Conservation (phyloP, 371 early-diverging fungal genomes). For the Saksenaea oblongispora region DNA sequence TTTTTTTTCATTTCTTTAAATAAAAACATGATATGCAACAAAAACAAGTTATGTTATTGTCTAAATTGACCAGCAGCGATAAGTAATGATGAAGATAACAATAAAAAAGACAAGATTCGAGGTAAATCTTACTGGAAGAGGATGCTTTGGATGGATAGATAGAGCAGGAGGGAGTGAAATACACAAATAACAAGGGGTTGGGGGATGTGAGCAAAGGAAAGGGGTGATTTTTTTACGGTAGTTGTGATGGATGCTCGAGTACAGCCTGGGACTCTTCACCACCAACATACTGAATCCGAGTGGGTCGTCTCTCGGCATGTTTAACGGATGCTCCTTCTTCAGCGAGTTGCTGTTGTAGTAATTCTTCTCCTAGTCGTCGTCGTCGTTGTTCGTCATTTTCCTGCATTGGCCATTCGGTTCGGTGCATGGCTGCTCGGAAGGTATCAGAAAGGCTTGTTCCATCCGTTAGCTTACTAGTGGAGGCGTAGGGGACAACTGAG, state of each 20-base stretch:
- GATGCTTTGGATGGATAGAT: not conserved
- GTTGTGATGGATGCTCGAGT: not conserved
- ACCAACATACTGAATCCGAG: not conserved
- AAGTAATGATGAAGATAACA: not conserved
- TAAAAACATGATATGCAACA: not conserved
- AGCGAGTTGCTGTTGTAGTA: conserved; percentile 17
- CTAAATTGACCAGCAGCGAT: conserved; percentile 2
- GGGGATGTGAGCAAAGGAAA: not conserved
- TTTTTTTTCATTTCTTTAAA: not conserved
- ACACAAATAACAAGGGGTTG: conserved; percentile 1
- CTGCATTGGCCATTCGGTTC: not conserved
- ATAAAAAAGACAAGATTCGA: not conserved
- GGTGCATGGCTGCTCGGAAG: not conserved
- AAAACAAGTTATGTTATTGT: not conserved
- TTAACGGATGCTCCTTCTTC: conserved; percentile 22
- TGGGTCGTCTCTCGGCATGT: conserved; percentile 6
- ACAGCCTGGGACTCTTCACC: not conserved
- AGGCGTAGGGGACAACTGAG: not conserved
- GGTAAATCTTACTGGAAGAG: not conserved
- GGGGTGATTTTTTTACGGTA: not conserved
- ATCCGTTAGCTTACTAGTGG: not conserved
- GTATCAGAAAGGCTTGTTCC: not conserved
- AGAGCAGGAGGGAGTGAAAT: not conserved
- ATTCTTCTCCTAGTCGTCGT: conserved; percentile 24
- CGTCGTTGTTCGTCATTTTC: conserved; percentile 9